Evolutionary conservation across 2,329 filamentous ascomycete species (phyloP).

Genomic region (Polytolypa hystricis): DNA sequence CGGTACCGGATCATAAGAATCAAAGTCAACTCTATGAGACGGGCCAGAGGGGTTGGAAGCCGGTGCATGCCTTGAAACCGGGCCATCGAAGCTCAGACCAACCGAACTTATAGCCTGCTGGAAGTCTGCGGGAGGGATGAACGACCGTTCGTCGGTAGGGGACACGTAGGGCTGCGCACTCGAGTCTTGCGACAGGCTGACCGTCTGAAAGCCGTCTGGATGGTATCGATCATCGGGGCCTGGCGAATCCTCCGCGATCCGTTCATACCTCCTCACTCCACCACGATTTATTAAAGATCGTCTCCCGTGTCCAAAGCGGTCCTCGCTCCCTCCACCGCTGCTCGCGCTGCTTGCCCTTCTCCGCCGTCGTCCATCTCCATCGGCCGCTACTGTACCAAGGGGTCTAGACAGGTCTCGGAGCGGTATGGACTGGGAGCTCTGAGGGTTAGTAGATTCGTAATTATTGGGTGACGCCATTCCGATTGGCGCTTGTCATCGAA

Average conservation of each 20-base stretch:
- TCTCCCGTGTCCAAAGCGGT: conserved; percentile 34
- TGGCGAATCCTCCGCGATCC: conserved; percentile 43
- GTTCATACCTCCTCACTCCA: conserved; percentile 39
- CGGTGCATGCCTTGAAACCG: conserved; percentile 11
- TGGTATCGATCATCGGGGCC: conserved; percentile 26
- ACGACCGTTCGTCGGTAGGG: not conserved
- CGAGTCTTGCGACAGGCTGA: conserved; percentile 16
- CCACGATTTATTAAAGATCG: conserved; percentile 30
- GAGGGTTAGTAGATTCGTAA: conserved; percentile 20
- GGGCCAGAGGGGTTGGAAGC: not conserved
- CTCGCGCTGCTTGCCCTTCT: conserved; percentile 18
- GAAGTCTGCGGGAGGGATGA: conserved; percentile 19
- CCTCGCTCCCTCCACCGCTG: conserved; percentile 30
- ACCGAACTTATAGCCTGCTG: conserved; percentile 33
- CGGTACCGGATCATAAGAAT: conserved; percentile 6
- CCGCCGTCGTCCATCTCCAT: conserved; percentile 19
- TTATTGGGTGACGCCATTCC: conserved; percentile 29
- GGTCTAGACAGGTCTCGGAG: conserved; percentile 50
- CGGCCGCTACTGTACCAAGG: conserved; percentile 19
- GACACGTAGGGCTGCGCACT: conserved; percentile 7
- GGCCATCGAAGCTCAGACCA: conserved; percentile 30
- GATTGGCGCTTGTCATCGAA: conserved; percentile 26
- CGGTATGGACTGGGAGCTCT: conserved; percentile 51
- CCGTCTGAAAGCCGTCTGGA: conserved; percentile 10
- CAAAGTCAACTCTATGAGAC: conserved; percentile 1